Evolutionary conservation across 2,329 filamentous ascomycete genomes (phyloP).

Genomic region (Cercospora zeae-maydis): DNA sequence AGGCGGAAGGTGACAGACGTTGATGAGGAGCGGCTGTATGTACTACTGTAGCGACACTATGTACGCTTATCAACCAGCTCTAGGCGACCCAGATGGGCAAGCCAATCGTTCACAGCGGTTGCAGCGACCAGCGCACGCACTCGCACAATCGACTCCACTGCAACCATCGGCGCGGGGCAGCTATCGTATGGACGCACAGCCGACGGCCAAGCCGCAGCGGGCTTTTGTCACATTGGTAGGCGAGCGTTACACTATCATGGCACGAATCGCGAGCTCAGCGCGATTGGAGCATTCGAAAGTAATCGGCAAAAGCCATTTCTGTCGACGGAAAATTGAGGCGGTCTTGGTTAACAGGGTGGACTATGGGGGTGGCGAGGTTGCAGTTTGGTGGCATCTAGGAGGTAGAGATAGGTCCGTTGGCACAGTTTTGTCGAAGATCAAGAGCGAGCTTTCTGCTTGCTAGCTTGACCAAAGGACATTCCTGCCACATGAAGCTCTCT

Average conservation of each 20-base stretch:
- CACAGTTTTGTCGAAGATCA: no score
- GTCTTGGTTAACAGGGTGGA: no score
- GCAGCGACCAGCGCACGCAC: conserved; percentile 3
- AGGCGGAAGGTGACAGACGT: conserved; percentile 5
- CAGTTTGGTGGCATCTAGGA: no score
- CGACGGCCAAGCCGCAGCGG: neutral
- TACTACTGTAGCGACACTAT: conserved; percentile 16
- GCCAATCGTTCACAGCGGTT: conserved; percentile 4
- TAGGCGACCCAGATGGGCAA: conserved; percentile 8
- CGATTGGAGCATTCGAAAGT: no score
- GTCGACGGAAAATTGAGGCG: no score
- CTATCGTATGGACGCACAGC: neutral
- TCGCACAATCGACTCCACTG: neutral
- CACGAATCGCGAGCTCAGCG: conserved; percentile 1
- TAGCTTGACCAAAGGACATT: no score
- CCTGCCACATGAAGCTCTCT: no score
- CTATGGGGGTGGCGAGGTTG: no score
- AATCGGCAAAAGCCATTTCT: no score
- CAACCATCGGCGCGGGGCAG: neutral
- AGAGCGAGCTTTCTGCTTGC: no score
- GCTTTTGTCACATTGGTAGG: neutral
- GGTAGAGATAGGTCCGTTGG: no score
- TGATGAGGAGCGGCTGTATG: conserved; percentile 10
- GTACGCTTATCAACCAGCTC: conserved; percentile 11
- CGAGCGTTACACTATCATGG: neutral